These are phyloP conservation scores for Cryphonectria radicalis DNA, from an alignment of 2,329 filamentous ascomycete genomes.

Conservation along the genomic window DNA sequence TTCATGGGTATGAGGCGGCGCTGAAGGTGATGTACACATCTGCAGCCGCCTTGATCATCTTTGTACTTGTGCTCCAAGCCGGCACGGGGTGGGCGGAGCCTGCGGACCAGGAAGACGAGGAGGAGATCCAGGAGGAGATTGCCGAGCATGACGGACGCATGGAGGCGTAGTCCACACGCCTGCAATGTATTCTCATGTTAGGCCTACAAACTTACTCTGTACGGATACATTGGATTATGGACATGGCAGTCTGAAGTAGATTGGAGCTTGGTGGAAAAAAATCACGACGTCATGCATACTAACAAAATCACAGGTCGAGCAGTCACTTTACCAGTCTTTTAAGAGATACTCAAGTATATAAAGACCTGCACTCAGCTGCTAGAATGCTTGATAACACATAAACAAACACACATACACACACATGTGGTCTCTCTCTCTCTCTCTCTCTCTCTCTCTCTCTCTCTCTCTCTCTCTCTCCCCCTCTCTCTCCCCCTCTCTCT, in stretches of 20 bases:
- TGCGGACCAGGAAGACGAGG: conserved; percentile 54
- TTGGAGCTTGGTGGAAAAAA: background rate
- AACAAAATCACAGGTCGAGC: too few relatives aligned
- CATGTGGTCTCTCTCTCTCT: too few relatives aligned
- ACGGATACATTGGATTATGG: background rate
- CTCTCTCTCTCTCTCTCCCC: too few relatives aligned
- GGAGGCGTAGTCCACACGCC: conserved; percentile 35
- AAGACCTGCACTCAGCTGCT: background rate
- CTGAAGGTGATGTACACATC: conserved; percentile 51
- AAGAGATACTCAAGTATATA: background rate
- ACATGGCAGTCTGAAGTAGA: background rate
- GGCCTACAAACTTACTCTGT: background rate
- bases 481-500: too few relatives aligned
- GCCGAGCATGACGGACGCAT: conserved; percentile 37
- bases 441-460: too few relatives aligned
- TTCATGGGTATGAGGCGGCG: conserved; percentile 52
- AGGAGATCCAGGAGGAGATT: conserved; percentile 42
- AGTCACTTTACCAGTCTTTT: background rate
- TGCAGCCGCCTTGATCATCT: conserved; percentile 48
- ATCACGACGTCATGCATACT: background rate
- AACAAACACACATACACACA: background rate
- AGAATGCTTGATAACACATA: background rate
- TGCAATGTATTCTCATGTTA: background rate
- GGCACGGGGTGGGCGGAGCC: conserved; percentile 56
- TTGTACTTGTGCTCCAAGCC: conserved; percentile 53